A percentile compares a stretch with the other conserved stretches of the same genome.
These are phyloP conservation scores for Cordia subcordata DNA, from an alignment of 257 asterid species.

Conservation along the genomic window DNA sequence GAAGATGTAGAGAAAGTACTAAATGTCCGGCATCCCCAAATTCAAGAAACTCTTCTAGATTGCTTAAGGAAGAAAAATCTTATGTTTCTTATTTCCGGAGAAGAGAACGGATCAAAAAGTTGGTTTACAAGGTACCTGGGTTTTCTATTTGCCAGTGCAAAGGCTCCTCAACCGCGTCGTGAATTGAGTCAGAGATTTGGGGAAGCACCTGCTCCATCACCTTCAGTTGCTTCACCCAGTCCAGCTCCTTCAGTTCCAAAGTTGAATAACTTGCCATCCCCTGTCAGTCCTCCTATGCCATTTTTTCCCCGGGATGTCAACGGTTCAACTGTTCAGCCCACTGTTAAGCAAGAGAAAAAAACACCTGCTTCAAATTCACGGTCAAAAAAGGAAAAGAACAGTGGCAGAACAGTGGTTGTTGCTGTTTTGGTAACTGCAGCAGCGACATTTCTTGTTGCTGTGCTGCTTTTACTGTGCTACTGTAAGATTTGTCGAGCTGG, in stretches of 20 bases:
- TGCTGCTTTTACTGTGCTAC: slow-evolving; percentile 52
- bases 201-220: slow-evolving; percentile 59
- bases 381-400: slow-evolving; percentile 26
- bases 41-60: slow-evolving; percentile 44
- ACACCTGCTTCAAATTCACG: slow-evolving; percentile 22
- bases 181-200: slow-evolving; percentile 38
- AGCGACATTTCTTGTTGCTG: slow-evolving; percentile 45
- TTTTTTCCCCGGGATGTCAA: slow-evolving; percentile 35
- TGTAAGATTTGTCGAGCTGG: slow-evolving; percentile 44
- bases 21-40: slow-evolving; percentile 36
- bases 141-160: slow-evolving; percentile 27
- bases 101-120: slow-evolving; percentile 28
- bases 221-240: slow-evolving; percentile 33
- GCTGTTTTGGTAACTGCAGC: slow-evolving; percentile 66
- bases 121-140: slow-evolving; percentile 44
- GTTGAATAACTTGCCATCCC: slow-evolving; percentile 5
- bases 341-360: slow-evolving; percentile 17
- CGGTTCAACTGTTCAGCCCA: slow-evolving; percentile 31
- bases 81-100: slow-evolving; percentile 30
- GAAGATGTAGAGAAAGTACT: slow-evolving; percentile 19
- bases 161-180: slow-evolving; percentile 39
- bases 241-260: slow-evolving; percentile 29
- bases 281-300: slow-evolving; percentile 41
- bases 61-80: slow-evolving; percentile 45
- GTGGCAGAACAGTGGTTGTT: slow-evolving; percentile 39